Percentiles rank a stretch among this genome's conserved stretches.
Conservation (phyloP, 805 yeast species). For the Debaryomyces castellii region DNA sequence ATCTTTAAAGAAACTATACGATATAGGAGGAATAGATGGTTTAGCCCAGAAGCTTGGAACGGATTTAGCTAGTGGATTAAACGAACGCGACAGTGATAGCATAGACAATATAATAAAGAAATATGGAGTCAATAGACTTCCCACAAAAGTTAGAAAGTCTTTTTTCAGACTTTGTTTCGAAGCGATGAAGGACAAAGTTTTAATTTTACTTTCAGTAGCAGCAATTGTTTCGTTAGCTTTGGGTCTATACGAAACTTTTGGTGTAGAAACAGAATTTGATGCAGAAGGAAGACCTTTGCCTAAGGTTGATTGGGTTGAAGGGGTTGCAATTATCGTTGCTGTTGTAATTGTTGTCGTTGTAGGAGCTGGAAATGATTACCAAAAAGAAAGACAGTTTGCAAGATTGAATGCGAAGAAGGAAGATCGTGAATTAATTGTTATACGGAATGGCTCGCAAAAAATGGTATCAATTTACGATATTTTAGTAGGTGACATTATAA, state of each 20-base stretch:
- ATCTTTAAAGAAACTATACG: slow-evolving; percentile 42
- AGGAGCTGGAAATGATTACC: slow-evolving; percentile 95
- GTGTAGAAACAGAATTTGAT: slow-evolving; percentile 75
- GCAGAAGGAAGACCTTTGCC: slow-evolving; percentile 76
- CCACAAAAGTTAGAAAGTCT: slow-evolving; percentile 67
- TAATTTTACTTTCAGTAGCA: slow-evolving; percentile 78
- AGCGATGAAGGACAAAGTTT: slow-evolving; percentile 88
- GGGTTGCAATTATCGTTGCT: slow-evolving; percentile 94
- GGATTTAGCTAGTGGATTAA: slow-evolving; percentile 41
- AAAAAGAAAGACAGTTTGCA: slow-evolving; percentile 91
- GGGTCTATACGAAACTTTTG: slow-evolving; percentile 91
- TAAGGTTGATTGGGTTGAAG: slow-evolving; percentile 97
- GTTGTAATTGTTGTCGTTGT: slow-evolving; percentile 87
- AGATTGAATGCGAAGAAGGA: slow-evolving; percentile 86
- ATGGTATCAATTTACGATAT: slow-evolving; percentile 72
- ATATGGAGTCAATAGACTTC: slow-evolving; percentile 73
- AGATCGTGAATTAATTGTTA: slow-evolving; percentile 73
- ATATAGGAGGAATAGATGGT: slow-evolving; percentile 46
- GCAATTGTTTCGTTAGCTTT: slow-evolving; percentile 87
- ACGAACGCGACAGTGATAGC: slow-evolving; percentile 30
- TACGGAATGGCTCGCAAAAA: slow-evolving; percentile 67
- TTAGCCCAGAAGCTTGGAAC: slow-evolving; percentile 35
- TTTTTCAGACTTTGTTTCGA: slow-evolving; percentile 69
- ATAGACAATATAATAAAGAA: slow-evolving; percentile 35
- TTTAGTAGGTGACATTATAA: slow-evolving; percentile 81